Evolutionary conservation across 257 asterid genomes (phyloP).

Genomic region (Solanum peruvianum): DNA sequence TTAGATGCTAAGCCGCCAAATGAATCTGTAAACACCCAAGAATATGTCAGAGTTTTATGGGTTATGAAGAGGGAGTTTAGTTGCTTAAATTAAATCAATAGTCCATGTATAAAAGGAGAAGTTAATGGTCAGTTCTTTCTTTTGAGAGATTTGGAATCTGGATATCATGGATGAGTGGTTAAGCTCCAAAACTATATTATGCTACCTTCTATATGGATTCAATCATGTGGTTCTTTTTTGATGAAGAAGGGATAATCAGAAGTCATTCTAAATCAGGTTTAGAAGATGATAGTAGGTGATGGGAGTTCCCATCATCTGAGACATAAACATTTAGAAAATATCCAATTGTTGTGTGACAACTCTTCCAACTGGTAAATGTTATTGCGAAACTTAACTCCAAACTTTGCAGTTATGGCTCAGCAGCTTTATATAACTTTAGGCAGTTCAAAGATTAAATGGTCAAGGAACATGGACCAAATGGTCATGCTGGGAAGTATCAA

Average conservation of each 20-base stretch:
- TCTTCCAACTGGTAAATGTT: neutral
- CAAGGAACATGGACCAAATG: neutral
- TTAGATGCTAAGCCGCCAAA: neutral
- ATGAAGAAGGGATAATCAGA: neutral
- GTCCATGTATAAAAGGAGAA: neutral
- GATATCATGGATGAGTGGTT: neutral
- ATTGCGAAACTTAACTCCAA: neutral
- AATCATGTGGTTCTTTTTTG: neutral
- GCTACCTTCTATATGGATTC: neutral
- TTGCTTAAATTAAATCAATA: neutral
- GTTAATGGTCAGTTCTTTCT: neutral
- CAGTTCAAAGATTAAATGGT: neutral
- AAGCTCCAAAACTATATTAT: neutral
- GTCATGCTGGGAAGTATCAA: neutral
- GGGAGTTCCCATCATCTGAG: neutral
- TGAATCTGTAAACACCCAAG: neutral
- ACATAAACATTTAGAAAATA: neutral
- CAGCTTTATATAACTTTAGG: neutral
- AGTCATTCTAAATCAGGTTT: neutral
- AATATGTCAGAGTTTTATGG: neutral
- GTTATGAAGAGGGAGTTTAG: neutral
- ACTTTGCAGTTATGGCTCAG: neutral
- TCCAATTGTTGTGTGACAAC: neutral
- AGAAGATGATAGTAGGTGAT: neutral
- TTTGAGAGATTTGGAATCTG: neutral